These are phyloP conservation scores for Earliella scabrosa DNA, from an alignment of 1,284 basidiomycete genomes.

Conservation along the genomic window DNA sequence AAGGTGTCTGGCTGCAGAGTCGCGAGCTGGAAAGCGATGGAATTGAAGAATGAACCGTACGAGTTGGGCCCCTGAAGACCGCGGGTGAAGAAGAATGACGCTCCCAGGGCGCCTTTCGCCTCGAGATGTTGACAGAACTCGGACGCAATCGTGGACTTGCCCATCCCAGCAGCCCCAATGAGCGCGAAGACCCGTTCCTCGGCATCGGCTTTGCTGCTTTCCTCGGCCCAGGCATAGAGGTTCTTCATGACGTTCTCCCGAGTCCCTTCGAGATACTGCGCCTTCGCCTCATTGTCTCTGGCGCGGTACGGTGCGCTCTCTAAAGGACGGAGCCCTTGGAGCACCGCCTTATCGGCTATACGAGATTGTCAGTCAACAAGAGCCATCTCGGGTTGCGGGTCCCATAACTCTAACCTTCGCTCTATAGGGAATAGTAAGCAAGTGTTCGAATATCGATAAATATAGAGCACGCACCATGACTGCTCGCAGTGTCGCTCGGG, in stretches of 20 bases:
- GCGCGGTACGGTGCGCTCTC: too few species aligned
- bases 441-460: too few species aligned
- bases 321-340: too few species aligned
- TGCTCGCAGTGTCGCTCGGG: too few species aligned
- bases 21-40: constrained; percentile 9
- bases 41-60: constrained; percentile 8
- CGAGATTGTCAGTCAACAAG: too few species aligned
- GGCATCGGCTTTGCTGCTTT: background rate
- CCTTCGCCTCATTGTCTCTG: constrained; percentile 2
- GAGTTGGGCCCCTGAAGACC: constrained; percentile 3
- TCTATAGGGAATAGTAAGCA: too few species aligned
- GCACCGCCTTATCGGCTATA: too few species aligned
- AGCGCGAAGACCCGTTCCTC: constrained; percentile 8
- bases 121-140: constrained; percentile 7
- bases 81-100: constrained; percentile 2
- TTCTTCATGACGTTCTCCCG: constrained; percentile 8
- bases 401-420: too few species aligned
- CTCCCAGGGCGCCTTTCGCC: background rate
- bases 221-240: constrained; percentile 11
- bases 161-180: constrained; percentile 13
- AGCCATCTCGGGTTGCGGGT: too few species aligned
- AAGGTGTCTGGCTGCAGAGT: background rate
- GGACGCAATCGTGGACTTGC: constrained; percentile 22
- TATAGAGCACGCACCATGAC: too few species aligned
- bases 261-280: constrained; percentile 20